These are phyloP conservation scores for Evernia prunastri DNA, from an alignment of 495 filamentous ascomycete genomes.

Conservation along the genomic window DNA sequence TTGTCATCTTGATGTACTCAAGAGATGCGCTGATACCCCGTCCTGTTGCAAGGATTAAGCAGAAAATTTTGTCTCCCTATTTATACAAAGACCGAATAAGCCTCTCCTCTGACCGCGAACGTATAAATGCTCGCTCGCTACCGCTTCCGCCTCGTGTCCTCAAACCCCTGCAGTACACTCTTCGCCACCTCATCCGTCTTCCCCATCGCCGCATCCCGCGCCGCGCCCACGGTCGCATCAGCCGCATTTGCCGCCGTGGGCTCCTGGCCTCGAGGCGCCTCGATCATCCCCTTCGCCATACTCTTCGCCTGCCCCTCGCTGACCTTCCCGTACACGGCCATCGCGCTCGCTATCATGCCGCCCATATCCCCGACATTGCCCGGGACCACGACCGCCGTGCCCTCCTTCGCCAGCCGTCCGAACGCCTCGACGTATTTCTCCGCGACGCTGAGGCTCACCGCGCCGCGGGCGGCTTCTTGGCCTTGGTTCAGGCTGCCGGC, in stretches of 20 bases:
- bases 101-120: not conserved
- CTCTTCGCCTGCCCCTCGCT: constrained; percentile 71
- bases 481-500: constrained; percentile 64
- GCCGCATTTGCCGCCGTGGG: constrained; percentile 23
- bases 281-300: constrained; percentile 44
- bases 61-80: constrained; percentile 5
- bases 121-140: constrained; percentile 16
- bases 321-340: constrained; percentile 94
- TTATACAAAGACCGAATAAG: constrained; percentile 1
- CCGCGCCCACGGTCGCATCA: constrained; percentile 3
- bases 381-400: constrained; percentile 88
- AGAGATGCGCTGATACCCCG: not conserved
- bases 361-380: constrained; percentile 97
- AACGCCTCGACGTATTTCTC: constrained; percentile 99
- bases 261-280: constrained; percentile 21
- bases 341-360: constrained; percentile 92
- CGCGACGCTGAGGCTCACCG: constrained; percentile 78
- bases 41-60: constrained; percentile 1
- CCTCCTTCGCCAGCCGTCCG: constrained; percentile 82
- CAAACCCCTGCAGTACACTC: constrained; percentile 48
- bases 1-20: not conserved
- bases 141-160: constrained; percentile 42
- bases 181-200: constrained; percentile 41
- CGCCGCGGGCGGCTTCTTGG: constrained; percentile 66
- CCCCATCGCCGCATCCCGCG: constrained; percentile 18